phyloP scores from a whole-genome alignment of 2,329 filamentous ascomycete genomes.

The Beauveria bassiana region DNA sequence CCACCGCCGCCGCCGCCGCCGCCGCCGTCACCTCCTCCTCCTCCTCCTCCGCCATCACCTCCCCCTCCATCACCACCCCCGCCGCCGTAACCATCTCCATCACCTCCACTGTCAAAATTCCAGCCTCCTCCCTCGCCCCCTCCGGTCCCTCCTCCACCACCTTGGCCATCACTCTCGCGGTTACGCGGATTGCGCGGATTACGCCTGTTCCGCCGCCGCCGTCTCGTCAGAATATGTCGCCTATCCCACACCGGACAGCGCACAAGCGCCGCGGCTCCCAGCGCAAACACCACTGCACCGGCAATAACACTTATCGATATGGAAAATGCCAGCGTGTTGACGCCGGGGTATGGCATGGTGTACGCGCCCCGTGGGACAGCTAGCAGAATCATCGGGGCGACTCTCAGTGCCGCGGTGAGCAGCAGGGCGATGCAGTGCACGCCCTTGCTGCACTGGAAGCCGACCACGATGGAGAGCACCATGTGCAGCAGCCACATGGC shows the following conservation, averaged over 20 bases:
- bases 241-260: background rate
- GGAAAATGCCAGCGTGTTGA: background rate
- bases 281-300: background rate
- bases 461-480: background rate
- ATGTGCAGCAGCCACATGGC: conserved; percentile 2
- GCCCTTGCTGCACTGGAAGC: background rate
- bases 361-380: background rate
- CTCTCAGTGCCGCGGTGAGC: background rate
- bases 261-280: background rate
- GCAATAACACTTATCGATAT: conserved; percentile 1
- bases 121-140: conserved; percentile 6
- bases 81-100: background rate
- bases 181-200: background rate
- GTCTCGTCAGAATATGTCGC: background rate
- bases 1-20: background rate
- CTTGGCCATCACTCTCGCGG: background rate
- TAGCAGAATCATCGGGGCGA: conserved; percentile 5
- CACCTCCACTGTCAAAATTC: conserved; percentile 1
- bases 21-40: background rate
- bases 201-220: background rate
- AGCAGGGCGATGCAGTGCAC: conserved; percentile 5
- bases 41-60: background rate
- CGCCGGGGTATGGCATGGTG: background rate
- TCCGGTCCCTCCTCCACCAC: background rate
- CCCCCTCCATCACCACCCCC: background rate